These are phyloP conservation scores for Pyrenochaeta sp. DNA, from an alignment of 2,329 filamentous ascomycete species.

Conservation along the genomic window DNA sequence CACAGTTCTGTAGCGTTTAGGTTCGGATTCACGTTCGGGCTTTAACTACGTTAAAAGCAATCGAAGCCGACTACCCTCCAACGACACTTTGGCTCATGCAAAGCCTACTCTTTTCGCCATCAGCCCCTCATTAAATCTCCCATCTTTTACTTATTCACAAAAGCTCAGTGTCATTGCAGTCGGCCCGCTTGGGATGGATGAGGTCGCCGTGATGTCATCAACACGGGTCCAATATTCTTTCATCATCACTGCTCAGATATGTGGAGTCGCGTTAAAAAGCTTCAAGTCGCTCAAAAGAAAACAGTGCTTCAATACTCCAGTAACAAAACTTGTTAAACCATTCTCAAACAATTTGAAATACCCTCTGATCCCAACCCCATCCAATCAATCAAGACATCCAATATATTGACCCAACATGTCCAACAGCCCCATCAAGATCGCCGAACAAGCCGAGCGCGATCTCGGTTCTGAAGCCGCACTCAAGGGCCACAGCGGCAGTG, in stretches of 20 bases:
- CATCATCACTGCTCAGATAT: conserved; percentile 1
- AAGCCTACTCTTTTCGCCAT: too few species aligned
- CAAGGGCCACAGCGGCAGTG: conserved; percentile 45
- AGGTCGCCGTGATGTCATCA: conserved; percentile 31
- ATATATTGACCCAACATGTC: conserved; percentile 51
- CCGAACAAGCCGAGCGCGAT: conserved; percentile 59
- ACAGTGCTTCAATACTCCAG: conserved; percentile 4
- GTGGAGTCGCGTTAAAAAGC: too few species aligned
- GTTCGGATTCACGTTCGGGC: too few species aligned
- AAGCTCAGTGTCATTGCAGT: too few species aligned
- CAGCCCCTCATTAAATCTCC: too few species aligned
- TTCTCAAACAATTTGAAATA: too few species aligned
- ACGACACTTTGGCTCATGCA: too few species aligned
- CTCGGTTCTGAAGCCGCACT: conserved; percentile 55
- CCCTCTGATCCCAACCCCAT: neutral
- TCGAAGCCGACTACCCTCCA: too few species aligned
- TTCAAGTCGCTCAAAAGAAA: neutral
- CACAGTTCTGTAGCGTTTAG: too few species aligned
- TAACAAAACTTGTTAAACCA: conserved; percentile 1
- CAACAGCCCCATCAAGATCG: conserved; percentile 54
- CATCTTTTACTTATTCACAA: too few species aligned
- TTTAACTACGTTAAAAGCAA: too few species aligned
- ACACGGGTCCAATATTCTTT: conserved; percentile 14
- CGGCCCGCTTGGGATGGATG: conserved; percentile 7
- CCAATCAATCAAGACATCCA: neutral